Conservation (phyloP, 2,329 filamentous ascomycete species). For the Aaosphaeria pasadenensis region DNA sequence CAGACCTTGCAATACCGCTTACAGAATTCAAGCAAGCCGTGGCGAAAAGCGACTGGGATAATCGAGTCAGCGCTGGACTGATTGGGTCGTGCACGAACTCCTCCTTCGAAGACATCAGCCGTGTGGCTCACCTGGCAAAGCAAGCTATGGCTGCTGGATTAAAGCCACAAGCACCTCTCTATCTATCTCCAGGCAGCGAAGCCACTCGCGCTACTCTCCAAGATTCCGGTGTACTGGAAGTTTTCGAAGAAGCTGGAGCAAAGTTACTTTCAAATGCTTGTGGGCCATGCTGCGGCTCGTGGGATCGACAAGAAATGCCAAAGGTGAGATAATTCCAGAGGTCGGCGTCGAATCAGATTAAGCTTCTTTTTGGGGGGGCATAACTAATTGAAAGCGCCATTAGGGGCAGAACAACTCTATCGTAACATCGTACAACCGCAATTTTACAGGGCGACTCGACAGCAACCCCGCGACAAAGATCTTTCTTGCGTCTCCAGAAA, state of each 20-base stretch:
- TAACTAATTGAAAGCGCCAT: too few species aligned
- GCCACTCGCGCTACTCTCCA: conserved; percentile 93
- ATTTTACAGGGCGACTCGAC: conserved; percentile 98
- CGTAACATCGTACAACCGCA: conserved; percentile 98
- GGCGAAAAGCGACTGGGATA: conserved; percentile 92
- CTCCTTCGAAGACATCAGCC: conserved; percentile 86
- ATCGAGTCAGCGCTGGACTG: conserved; percentile 92
- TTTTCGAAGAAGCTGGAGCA: conserved; percentile 93
- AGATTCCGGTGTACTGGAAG: conserved; percentile 85
- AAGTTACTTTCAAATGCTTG: conserved; percentile 94
- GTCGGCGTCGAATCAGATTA: too few species aligned
- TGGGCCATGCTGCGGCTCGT: conserved; percentile 62
- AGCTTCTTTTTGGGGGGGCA: too few species aligned
- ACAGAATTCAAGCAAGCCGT: conserved; percentile 95
- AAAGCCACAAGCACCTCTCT: conserved; percentile 91
- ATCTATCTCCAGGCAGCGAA: conserved; percentile 93
- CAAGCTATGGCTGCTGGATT: conserved; percentile 89
- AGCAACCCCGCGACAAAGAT: conserved; percentile 93
- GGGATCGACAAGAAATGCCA: conserved; percentile 90
- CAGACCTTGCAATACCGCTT: conserved; percentile 94
- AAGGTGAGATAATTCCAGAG: conserved; percentile 54
- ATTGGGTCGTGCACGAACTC: conserved; percentile 99
- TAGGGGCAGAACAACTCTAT: conserved; percentile 83
- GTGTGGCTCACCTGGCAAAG: conserved; percentile 83
- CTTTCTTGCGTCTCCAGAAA: conserved; percentile 86